Evolutionary conservation across 371 early-diverging fungal genomes (phyloP).

Genomic region (Chytridium lagenaria): DNA sequence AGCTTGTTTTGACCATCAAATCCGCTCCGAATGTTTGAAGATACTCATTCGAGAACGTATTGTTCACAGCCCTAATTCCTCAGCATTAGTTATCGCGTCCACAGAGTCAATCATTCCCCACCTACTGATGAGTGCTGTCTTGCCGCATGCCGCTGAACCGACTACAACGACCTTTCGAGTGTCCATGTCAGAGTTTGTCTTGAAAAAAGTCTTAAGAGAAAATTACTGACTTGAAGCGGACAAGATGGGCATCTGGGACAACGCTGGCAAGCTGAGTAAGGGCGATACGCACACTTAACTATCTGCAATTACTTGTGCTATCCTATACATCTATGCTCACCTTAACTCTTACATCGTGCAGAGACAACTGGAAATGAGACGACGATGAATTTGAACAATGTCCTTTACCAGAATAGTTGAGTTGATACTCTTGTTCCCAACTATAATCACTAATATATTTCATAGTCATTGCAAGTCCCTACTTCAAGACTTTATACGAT

Average conservation of each 20-base stretch:
- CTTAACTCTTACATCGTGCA: no score
- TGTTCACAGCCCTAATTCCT: slow-evolving; percentile 38
- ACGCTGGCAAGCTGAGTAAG: background rate
- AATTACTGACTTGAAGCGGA: no score
- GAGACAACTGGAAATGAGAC: slow-evolving; percentile 80
- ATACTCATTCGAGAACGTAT: slow-evolving; percentile 50
- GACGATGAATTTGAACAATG: slow-evolving; percentile 85
- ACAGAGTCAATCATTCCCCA: slow-evolving; percentile 9
- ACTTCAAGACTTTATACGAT: slow-evolving; percentile 58
- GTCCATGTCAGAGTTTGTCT: slow-evolving; percentile 23
- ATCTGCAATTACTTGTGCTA: no score
- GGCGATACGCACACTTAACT: background rate
- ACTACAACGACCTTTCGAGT: slow-evolving; percentile 53
- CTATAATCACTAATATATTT: background rate
- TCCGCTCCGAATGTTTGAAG: slow-evolving; percentile 59
- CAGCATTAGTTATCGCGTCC: background rate
- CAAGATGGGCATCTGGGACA: background rate
- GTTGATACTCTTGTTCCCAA: slow-evolving; percentile 15
- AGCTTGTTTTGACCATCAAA: slow-evolving; percentile 46
- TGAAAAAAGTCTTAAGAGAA: no score
- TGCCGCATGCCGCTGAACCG: slow-evolving; percentile 55
- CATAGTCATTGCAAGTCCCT: slow-evolving; percentile 43
- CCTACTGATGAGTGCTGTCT: slow-evolving; percentile 52
- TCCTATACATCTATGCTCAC: no score
- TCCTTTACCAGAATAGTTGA: slow-evolving; percentile 62